Conservation (phyloP, 2,329 filamentous ascomycete species). For the Aspergillus pseudoglaucus region DNA sequence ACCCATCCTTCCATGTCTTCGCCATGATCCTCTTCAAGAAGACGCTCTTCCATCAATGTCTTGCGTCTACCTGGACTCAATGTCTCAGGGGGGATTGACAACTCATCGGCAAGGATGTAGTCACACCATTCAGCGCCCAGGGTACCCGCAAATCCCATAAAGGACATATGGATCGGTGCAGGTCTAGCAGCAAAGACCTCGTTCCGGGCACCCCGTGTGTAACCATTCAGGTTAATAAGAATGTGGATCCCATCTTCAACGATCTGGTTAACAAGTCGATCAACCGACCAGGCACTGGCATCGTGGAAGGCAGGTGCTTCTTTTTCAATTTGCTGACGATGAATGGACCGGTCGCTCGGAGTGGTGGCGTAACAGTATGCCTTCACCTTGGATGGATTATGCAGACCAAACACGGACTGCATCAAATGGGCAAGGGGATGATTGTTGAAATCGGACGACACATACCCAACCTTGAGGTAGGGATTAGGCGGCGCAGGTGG, state of each 20-base stretch:
- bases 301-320: conserved; percentile 90
- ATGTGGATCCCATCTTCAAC: conserved; percentile 85
- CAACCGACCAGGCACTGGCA: conserved; percentile 77
- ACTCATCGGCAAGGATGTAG: conserved; percentile 85
- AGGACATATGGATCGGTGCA: conserved; percentile 96
- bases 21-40: conserved; percentile 59
- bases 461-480: conserved; percentile 85
- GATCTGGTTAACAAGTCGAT: conserved; percentile 79
- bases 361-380: conserved; percentile 97
- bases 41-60: conserved; percentile 62
- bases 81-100: conserved; percentile 74
- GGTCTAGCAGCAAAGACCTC: conserved; percentile 94
- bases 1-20: conserved; percentile 74
- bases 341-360: conserved; percentile 76
- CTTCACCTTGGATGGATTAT: conserved; percentile 65
- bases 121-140: conserved; percentile 98
- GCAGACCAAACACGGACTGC: conserved; percentile 96
- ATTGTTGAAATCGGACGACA: conserved; percentile 98
- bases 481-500: conserved; percentile 77
- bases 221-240: conserved; percentile 94
- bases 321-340: conserved; percentile 85
- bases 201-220: conserved; percentile 92
- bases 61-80: conserved; percentile 74
- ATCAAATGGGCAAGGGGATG: conserved; percentile 94
- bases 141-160: conserved; percentile 97